phyloP scores from a whole-genome alignment of 2,329 filamentous ascomycete species.

The Shiraia bambusicola region DNA sequence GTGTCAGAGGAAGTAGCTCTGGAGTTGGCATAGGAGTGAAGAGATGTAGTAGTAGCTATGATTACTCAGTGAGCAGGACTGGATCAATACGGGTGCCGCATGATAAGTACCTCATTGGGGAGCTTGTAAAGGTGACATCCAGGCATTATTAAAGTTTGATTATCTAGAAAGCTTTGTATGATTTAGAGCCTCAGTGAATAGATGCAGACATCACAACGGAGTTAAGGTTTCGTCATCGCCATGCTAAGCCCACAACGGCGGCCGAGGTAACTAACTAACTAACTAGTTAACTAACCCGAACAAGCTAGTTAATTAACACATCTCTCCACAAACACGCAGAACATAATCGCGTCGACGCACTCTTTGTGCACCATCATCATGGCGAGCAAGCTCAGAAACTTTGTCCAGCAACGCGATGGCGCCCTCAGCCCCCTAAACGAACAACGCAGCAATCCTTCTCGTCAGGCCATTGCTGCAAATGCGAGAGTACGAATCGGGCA shows the following conservation, averaged over 20 bases:
- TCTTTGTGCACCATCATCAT: neutral
- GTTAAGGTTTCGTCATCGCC: constrained; percentile 36
- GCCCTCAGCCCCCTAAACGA: constrained; percentile 18
- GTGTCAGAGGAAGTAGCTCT: constrained; percentile 55
- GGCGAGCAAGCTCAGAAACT: constrained; percentile 5
- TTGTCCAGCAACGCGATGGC: constrained; percentile 17
- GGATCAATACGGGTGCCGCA: neutral
- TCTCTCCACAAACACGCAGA: constrained; percentile 7
- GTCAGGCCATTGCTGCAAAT: constrained; percentile 23
- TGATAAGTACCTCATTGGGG: constrained; percentile 39
- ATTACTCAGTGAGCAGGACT: constrained; percentile 19
- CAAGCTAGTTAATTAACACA: constrained; percentile 17
- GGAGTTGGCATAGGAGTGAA: constrained; percentile 46
- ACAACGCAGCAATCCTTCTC: constrained; percentile 12
- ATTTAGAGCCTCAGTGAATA: constrained; percentile 1
- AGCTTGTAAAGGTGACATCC: constrained; percentile 39
- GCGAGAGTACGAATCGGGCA: constrained; percentile 20
- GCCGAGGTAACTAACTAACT: constrained; percentile 13
- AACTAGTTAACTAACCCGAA: constrained; percentile 9
- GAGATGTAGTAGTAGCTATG: constrained; percentile 47
- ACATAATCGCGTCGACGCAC: constrained; percentile 1
- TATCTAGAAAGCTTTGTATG: neutral
- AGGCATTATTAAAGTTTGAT: constrained; percentile 14
- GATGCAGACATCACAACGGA: constrained; percentile 16
- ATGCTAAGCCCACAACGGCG: constrained; percentile 6